Base-by-base conservation (phyloP, 345 rosid species). In the Cardamine occulta region DNA sequence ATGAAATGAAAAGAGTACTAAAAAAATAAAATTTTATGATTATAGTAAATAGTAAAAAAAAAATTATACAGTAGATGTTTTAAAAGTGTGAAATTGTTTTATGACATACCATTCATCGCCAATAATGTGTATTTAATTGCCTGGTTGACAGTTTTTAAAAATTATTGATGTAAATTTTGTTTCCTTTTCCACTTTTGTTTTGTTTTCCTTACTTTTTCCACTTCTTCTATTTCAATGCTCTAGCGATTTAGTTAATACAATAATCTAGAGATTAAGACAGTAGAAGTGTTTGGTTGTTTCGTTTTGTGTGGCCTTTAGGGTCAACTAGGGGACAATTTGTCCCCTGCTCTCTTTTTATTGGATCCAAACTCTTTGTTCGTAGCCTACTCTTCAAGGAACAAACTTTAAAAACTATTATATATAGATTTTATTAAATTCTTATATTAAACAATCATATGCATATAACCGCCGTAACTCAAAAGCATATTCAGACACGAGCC, bases 321-420 rank as follows among this genome's bases (percentile, higher is more conserved):
- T 48, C 47, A 67, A 67, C 68, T 75, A 34, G 68, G 68, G 62
- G 79, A 67, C 68, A 75, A 57, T 14, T 58, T 66, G 79, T 66
- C 79, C 53, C 55, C 13, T 67, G 21, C 67, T 74, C 49, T 47
- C 64, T 44, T 15, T 23, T 65, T 45, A 74, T 74, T 74, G 72
- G 78, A 66, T 66, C 72, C 65, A 56, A 26, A 66, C 66, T 74
- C 70, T 44, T 53, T 44, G 77, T 53, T 53, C 6, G 65, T 74
- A 32, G 34, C 48, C 72, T 64, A 54, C 70, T 64, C 12, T 32
- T 65, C 29, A 8, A 64, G 57, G 49, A 32, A 54, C 49, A 65
- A 44, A 21, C 49, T 14, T 72, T 51, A 49, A 35, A 47, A 49
- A 10, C 21, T 18, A 3, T 6, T 23, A 35, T 26, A 54, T 18